phyloP scores from a whole-genome alignment of 1,139 yeast genomes.

The Hansenula lynferdii region DNA sequence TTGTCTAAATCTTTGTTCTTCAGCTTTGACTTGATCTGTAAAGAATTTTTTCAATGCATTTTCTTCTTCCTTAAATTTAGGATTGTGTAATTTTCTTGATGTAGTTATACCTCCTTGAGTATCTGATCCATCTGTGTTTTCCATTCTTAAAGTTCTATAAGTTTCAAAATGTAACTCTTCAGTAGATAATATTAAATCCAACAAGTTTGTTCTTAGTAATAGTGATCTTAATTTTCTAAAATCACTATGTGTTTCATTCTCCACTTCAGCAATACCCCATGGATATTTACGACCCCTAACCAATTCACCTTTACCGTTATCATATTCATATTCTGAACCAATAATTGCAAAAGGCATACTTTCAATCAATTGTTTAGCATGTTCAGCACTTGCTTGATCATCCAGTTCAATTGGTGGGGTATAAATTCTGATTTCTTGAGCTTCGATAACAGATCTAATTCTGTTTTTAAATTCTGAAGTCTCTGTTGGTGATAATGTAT shows the following conservation, averaged over 20 bases:
- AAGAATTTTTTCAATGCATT: conserved; percentile 89
- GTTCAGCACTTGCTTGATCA: conserved; percentile 74
- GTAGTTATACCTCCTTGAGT: conserved; percentile 38
- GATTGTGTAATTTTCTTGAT: conserved; percentile 56
- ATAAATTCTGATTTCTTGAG: conserved; percentile 87
- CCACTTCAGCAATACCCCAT: conserved; percentile 98
- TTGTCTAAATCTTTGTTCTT: conserved; percentile 95
- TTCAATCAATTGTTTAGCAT: conserved; percentile 78
- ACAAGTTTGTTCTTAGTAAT: conserved; percentile 86
- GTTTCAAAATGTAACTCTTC: conserved; percentile 90
- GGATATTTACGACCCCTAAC: conserved; percentile 93
- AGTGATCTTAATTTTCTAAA: conserved; percentile 87
- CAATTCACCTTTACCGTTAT: conserved; percentile 66
- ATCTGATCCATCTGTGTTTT: conserved; percentile 38
- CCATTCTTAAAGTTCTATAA: conserved; percentile 79
- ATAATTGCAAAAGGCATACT: conserved; percentile 93
- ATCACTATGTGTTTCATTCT: conserved; percentile 93
- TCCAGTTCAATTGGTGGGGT: conserved; percentile 79
- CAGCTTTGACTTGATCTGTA: conserved; percentile 97
- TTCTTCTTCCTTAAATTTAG: conserved; percentile 94
- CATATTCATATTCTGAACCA: conserved; percentile 86
- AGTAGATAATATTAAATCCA: conserved; percentile 85
- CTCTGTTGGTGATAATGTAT: conserved; percentile 82
- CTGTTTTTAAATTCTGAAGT: conserved; percentile 78
- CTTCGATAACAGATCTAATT: conserved; percentile 86